Evolutionary conservation across 495 filamentous ascomycete genomes (phyloP), one percentile per base, ranked within the genome.

Genomic region (Penicillium turbatum): DNA sequence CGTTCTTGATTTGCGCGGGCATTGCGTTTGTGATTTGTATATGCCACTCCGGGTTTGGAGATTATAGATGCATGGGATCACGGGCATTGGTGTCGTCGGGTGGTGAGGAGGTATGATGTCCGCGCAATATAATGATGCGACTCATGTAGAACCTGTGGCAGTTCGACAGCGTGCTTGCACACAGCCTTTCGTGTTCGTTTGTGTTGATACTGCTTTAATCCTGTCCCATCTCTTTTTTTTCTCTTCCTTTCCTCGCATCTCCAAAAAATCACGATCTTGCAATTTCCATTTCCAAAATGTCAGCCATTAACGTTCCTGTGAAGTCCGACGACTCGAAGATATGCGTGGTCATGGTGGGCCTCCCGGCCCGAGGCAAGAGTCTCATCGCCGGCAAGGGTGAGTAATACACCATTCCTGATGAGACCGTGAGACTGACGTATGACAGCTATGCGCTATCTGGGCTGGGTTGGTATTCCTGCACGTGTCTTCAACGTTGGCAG

Each of bases 291-390:
- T 43, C 42, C 43, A 61, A 43, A 13, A 63, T 56, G 51, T 29
- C 31, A 27, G 16, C 43, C 16, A 26, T 40, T 55, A 61, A 61
- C 53, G 50, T 56, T 45, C 7, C 32, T 24, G 60, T 76, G n/a
- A 84, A 95, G 88, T 88, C 87, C 56, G 93, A 97, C 74, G 90
- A 96, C 62, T 90, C 88, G 29, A 87, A 86, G 64, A 95, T 98
- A 69, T 96, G 91, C 63, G 92, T 98, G n/a, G 88, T 97, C 49
- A 97, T 98, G 93, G 93, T 98, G 42, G 93, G 93, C 37, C 77
- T 98, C 55, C 93, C 93, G 36, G 93, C 93, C 51, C 80, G 93
- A 48, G 93, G 93, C 64, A 98, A 98, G 79, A 93, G 88, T 71
- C 85, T 96, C 62, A 97, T 98, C 63, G 92, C 93, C 32, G 89